Conservation (phyloP, 345 rosid species). For the Chamaenerion angustifolium region DNA sequence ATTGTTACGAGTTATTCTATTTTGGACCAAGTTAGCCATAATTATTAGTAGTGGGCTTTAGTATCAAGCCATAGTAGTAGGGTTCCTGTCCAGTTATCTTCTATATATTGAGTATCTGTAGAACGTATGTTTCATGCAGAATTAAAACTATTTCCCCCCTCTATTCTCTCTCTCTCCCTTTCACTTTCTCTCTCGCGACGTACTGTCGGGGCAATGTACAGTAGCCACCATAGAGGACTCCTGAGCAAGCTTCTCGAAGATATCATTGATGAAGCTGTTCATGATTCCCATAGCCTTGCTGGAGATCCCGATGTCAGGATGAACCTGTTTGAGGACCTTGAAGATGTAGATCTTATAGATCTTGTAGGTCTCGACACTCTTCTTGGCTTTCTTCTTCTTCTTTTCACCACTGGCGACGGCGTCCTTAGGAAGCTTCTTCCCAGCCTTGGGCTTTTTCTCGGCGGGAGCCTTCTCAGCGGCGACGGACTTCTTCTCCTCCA, state of each 20-base stretch:
- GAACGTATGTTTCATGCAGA: too few relatives aligned
- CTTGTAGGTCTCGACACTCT: conserved; percentile 45
- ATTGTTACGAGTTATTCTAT: too few relatives aligned
- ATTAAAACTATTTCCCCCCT: too few relatives aligned
- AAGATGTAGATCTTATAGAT: conserved; percentile 55
- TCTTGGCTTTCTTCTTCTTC: conserved; percentile 37
- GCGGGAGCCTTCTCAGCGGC: conserved; percentile 37
- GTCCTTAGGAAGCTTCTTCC: conserved; percentile 35
- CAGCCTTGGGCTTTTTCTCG: conserved; percentile 46
- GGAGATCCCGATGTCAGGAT: conserved; percentile 34
- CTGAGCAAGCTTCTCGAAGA: conserved; percentile 44
- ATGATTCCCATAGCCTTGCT: conserved; percentile 27
- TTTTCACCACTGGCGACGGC: conserved; percentile 22
- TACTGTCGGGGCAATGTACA: too few relatives aligned
- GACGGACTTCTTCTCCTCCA: conserved; percentile 26
- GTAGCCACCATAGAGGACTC: too few relatives aligned
- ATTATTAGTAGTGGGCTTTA: too few relatives aligned
- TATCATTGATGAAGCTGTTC: conserved; percentile 28
- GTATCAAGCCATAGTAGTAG: too few relatives aligned
- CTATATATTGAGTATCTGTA: too few relatives aligned
- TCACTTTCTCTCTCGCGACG: too few relatives aligned
- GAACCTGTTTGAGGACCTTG: conserved; percentile 43
- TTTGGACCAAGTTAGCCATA: too few relatives aligned
- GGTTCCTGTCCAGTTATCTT: too few relatives aligned
- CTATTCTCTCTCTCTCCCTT: too few relatives aligned